Percentiles rank a stretch among this genome's conserved stretches.
Evolutionary conservation across 306 rosid species (phyloP).

Genomic region (Lathyrus aphaca): DNA sequence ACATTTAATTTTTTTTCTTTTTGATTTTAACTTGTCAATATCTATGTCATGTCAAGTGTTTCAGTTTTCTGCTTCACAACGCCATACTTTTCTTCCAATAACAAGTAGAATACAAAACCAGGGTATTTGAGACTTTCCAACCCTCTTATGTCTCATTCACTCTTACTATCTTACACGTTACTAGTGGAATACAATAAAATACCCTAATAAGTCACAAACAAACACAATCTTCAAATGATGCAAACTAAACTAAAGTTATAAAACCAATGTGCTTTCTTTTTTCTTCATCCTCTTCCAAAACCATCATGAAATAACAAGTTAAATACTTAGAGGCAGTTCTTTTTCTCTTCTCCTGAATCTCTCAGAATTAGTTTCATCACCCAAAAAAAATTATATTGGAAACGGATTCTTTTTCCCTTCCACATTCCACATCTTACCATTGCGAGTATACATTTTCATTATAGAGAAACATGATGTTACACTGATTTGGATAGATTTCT

Average conservation of each 20-base stretch:
- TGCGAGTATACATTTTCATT: conserved; percentile 2
- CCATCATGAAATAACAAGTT: neutral
- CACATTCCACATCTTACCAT: neutral
- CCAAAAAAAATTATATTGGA: neutral
- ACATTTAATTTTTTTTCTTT: too few species aligned
- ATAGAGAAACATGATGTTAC: conserved; percentile 17
- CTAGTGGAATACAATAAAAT: neutral
- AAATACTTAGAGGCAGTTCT: neutral
- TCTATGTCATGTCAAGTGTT: too few species aligned
- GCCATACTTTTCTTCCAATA: neutral
- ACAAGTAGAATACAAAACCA: neutral
- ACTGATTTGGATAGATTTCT: conserved; percentile 11
- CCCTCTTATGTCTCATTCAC: neutral
- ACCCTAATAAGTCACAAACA: conserved; percentile 22
- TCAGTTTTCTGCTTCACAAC: too few species aligned
- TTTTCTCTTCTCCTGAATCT: neutral
- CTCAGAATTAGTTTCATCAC: neutral
- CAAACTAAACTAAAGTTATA: neutral
- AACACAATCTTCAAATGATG: neutral
- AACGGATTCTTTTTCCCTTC: neutral
- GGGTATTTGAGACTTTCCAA: conserved; percentile 23
- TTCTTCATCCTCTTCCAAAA: conserved; percentile 6
- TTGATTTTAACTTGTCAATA: too few species aligned
- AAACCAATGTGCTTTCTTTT: conserved; percentile 21
- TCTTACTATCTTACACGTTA: neutral